A percentile compares a stretch with the other conserved stretches of the same genome.
Evolutionary conservation across 768 basidiomycete species (phyloP).

Genomic region (Postia placenta): DNA sequence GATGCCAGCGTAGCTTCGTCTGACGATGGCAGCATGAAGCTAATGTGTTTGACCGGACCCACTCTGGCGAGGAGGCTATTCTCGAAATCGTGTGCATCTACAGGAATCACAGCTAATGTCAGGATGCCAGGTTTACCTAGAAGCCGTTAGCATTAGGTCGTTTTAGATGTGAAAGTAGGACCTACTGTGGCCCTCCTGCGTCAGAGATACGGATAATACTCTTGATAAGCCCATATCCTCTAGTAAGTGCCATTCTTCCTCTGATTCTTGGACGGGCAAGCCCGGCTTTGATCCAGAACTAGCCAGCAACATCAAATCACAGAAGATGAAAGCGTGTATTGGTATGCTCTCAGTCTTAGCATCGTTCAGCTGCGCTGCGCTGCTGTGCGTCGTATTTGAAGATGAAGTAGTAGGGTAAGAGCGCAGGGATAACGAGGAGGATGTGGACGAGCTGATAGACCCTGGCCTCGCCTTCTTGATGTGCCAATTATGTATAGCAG

Average conservation of each 20-base stretch:
- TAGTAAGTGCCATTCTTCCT: conserved; percentile 35
- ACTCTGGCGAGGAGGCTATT: conserved; percentile 29
- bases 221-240: conserved; percentile 40
- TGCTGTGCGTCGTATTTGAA: conserved; percentile 6
- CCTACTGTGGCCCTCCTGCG: conserved; percentile 4
- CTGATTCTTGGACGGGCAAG: no score
- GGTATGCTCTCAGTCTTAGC: no score
- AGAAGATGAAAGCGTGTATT: conserved; percentile 47
- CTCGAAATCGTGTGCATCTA: conserved; percentile 34
- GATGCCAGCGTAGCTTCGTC: conserved; percentile 10
- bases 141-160: no score
- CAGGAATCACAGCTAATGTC: conserved; percentile 45
- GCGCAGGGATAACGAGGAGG: conserved; percentile 9
- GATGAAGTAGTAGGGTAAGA: conserved; percentile 8
- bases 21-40: conserved; percentile 29
- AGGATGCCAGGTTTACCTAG: conserved; percentile 25
- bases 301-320: conserved; percentile 63
- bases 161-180: no score
- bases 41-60: conserved; percentile 28
- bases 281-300: no score
- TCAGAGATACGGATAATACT: conserved; percentile 37
- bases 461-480: conserved; percentile 34
- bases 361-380: conserved; percentile 8
- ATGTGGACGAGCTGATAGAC: conserved; percentile 9
- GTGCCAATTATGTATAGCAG: conserved; percentile 40